Percentiles rank a stretch among this genome's conserved stretches.
These are phyloP conservation scores for Ballota nigra DNA, from an alignment of 257 asterid genomes.

Conservation along the genomic window DNA sequence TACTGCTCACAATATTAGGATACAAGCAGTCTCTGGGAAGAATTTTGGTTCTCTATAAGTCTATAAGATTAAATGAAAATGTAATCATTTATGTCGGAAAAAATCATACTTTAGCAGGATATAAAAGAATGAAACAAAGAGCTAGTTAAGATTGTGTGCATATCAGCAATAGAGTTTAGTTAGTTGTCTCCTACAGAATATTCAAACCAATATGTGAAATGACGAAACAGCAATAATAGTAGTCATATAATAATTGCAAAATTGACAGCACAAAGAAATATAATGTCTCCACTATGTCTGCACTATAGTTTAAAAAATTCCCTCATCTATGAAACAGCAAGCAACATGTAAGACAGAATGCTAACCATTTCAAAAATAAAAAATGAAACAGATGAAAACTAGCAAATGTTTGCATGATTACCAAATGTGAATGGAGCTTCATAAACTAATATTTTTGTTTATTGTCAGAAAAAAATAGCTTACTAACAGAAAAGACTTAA, in stretches of 20 bases:
- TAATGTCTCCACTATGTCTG: background rate
- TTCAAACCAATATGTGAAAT: background rate
- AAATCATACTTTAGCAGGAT: conserved; percentile 8
- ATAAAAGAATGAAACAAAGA: background rate
- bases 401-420: background rate
- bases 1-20: conserved; percentile 26
- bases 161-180: background rate
- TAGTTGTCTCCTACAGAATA: background rate
- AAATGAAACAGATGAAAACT: background rate
- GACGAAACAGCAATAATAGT: background rate
- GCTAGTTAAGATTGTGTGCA: background rate
- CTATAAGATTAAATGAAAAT: conserved; percentile 8
- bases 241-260: background rate
- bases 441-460: background rate
- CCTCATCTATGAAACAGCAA: background rate
- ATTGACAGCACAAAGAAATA: background rate
- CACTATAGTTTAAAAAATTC: background rate
- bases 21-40: conserved; percentile 13
- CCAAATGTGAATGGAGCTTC: background rate
- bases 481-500: background rate
- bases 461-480: background rate
- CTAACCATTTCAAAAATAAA: background rate
- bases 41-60: background rate
- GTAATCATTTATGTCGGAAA: background rate
- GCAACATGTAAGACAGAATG: background rate